Conservation (phyloP, 108 stramenopile species). For the Chaetoceros tenuissimus region DNA sequence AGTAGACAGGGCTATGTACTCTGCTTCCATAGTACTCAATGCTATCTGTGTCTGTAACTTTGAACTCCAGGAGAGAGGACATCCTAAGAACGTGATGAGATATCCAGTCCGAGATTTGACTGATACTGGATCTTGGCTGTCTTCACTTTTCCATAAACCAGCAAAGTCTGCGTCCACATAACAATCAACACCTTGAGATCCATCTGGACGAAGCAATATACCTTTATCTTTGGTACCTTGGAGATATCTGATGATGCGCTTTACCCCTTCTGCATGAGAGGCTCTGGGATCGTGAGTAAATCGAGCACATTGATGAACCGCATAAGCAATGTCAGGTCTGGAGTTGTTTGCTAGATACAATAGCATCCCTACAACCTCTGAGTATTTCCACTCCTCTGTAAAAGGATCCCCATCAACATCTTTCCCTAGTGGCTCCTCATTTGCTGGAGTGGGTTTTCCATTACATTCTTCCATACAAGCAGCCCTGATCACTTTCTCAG, state of each 20-base stretch:
- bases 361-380: constrained; percentile 35
- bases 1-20: constrained; percentile 16
- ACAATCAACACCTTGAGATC: constrained; percentile 3
- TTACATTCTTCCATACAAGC: constrained; percentile 17
- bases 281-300: constrained; percentile 12
- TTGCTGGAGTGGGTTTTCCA: constrained; percentile 7
- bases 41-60: constrained; percentile 38
- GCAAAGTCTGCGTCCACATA: constrained; percentile 34
- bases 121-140: constrained; percentile 10
- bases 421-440: constrained; percentile 11
- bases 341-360: constrained; percentile 32
- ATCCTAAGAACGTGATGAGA: constrained; percentile 14
- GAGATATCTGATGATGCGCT: constrained; percentile 23
- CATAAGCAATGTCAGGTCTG: constrained; percentile 30
- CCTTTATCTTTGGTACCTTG: background rate
- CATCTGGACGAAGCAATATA: background rate
- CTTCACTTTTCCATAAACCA: constrained; percentile 15
- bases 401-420: constrained; percentile 27
- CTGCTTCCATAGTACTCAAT: constrained; percentile 38
- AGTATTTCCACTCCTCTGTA: constrained; percentile 19
- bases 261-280: constrained; percentile 14
- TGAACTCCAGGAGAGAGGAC: constrained; percentile 36
- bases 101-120: constrained; percentile 14
- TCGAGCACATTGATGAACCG: constrained; percentile 22
- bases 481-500: constrained; percentile 27